Base-by-base conservation (phyloP, 2,329 filamentous ascomycete genomes). In the Xylariaceae sp. region DNA sequence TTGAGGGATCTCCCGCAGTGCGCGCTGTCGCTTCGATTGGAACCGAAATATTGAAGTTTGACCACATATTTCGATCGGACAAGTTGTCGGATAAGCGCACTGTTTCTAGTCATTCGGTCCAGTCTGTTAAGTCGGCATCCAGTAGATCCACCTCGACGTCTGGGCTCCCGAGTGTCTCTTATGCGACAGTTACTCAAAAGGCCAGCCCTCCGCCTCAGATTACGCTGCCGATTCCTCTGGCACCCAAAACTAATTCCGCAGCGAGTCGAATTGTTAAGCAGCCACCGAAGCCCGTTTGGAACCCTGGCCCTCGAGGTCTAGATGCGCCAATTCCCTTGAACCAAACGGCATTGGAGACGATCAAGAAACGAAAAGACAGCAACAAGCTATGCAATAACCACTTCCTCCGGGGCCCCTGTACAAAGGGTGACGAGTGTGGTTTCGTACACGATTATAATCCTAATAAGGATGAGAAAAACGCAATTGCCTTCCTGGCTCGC, bases 321-420 rank as follows among this genome's bases (percentile, higher is more conserved):
- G 84, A 87, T 59, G 72, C 77, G 15, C 75, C 78, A 1, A 78
- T 86, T 35, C 71, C 71, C 1, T 74, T 82, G 18, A 80, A 78
- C 58, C 67, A 72, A 49, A 61, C 69, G 1, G 77, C 77, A 6
- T 70, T 86, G 60, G 82, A 86, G 11, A 75, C 71, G 18, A 77
- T 86, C 66, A 85, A 83, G 73, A 82, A 78, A 67, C 76, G 82
- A 59, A 80, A 78, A 57, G 80, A 79, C 37, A 74, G 72, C 64
- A 77, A 80, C 62, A 86, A 86, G 70, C 73, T 85, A 6, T 87
- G 84, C 75, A 86, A 86, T 69, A 83, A 83, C 53, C 81, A 84
- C 66, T 86, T 83, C 66, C 76, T 87, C 35, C 76, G 82, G 15
- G 82, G 82, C 0, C 79, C 79, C 0, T 87, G 84, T 64, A 69